These are phyloP conservation scores for Phaseolus lunatus DNA, from an alignment of 306 rosid genomes.

Conservation along the genomic window DNA sequence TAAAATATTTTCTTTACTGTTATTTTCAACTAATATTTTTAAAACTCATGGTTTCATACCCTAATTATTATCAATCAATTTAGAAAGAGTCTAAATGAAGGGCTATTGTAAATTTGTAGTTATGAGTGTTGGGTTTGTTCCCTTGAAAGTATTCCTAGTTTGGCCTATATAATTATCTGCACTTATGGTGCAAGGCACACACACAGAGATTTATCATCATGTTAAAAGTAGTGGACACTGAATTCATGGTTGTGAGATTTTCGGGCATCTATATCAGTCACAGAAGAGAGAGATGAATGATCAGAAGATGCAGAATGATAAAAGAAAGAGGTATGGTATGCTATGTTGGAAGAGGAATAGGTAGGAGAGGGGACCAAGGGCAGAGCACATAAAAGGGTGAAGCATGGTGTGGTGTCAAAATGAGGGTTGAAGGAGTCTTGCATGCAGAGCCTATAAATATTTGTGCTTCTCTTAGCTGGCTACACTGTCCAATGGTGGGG, in stretches of 20 bases:
- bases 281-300: slow-evolving; percentile 41
- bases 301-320: slow-evolving; percentile 27
- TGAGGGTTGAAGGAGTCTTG: slow-evolving; percentile 50
- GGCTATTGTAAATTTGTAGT: background rate
- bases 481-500: slow-evolving; percentile 50
- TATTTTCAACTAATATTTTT: background rate
- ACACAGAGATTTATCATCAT: slow-evolving; percentile 28
- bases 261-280: slow-evolving; percentile 51
- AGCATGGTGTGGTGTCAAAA: slow-evolving; percentile 48
- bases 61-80: background rate
- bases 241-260: slow-evolving; percentile 63
- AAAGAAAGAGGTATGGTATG: slow-evolving; percentile 36
- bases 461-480: slow-evolving; percentile 63
- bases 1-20: background rate
- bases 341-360: slow-evolving; percentile 18
- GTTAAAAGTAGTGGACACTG: slow-evolving; percentile 64
- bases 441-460: slow-evolving; percentile 52
- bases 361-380: slow-evolving; percentile 58
- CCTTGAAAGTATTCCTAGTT: slow-evolving; percentile 29
- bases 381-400: slow-evolving; percentile 34
- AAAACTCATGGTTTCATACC: background rate
- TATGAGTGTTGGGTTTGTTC: slow-evolving; percentile 29
- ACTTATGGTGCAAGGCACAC: slow-evolving; percentile 34
- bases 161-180: slow-evolving; percentile 4
- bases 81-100: background rate